Base-by-base conservation (phyloP, 2,329 filamentous ascomycete genomes). In the Colletotrichum navitas region DNA sequence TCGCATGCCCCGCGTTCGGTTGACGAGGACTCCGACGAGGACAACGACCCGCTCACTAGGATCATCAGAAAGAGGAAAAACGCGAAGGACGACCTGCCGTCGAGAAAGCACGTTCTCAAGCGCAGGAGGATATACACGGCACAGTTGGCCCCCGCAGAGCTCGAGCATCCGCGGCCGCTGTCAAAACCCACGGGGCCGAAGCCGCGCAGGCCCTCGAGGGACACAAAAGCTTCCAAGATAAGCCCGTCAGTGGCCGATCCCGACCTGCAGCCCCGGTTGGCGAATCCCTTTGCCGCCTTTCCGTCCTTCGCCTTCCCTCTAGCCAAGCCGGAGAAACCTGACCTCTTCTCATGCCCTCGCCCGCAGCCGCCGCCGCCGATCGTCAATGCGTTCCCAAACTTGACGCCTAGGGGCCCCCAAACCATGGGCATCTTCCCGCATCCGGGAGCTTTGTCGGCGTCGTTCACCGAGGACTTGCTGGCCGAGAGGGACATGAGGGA, bases 351-450 rank as follows among this genome's bases (percentile, higher is more conserved):
- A 12, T 16, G 32, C 43, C 29, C 6, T 12, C 16, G 5, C 26
- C 41, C 12, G 6, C 41, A 45, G 39, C 56, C 36, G 10, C 58
- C 43, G 12, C 59, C 45, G 11, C 32, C n/a, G 18, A 45, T 11
- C 0, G 49, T 51, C n/a, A 39, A 39, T 10, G 47, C 11, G 16
- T 51, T 51, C 10, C n/a, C 43, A 11, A 6, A 21, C 5, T 5
- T 1, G 29, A 41, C 36, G 32, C 45, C 45, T 24, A 45, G 24
- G 3, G 60, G 60, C 0, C 60, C 45, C 0, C 45, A 63, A 21
- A 18, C 32, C n/a, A 51, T 52, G 60, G 32, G 34, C 10, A 52
- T 63, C n/a, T 63, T 63, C 32, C 60, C 60, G 10, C 60, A 63
- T n/a, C 32, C 60, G 34, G 45, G 34, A 1, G 60, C 60, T 1